Conservation (phyloP, 345 rosid species). For the Gossypium arboreum region DNA sequence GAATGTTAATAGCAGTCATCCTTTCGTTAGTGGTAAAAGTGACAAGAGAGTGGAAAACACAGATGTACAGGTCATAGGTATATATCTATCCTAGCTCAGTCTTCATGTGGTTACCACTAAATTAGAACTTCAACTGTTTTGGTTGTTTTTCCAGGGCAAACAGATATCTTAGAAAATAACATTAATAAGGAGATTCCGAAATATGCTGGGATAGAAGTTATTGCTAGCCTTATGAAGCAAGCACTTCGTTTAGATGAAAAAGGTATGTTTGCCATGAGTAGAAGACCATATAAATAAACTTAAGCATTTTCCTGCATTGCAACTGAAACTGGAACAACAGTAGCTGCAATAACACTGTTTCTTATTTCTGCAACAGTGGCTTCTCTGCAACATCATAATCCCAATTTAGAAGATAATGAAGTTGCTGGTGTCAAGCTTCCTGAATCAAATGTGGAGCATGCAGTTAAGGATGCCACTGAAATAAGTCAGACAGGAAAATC, state of each 20-base stretch:
- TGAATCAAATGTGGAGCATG: constrained; percentile 13
- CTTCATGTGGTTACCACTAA: background rate
- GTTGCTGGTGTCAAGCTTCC: constrained; percentile 24
- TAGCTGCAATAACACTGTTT: constrained; percentile 22
- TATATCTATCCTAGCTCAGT: constrained; percentile 17
- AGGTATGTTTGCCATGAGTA: constrained; percentile 31
- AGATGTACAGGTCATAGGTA: constrained; percentile 29
- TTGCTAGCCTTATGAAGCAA: constrained; percentile 26
- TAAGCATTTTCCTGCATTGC: background rate
- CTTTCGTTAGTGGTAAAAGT: constrained; percentile 26
- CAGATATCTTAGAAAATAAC: constrained; percentile 28
- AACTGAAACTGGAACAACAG: constrained; percentile 11
- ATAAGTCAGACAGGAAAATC: constrained; percentile 23
- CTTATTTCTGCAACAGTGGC: constrained; percentile 31
- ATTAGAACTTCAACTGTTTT: constrained; percentile 2
- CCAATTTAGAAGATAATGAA: constrained; percentile 19
- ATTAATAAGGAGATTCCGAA: constrained; percentile 29
- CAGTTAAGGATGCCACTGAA: constrained; percentile 18
- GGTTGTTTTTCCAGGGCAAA: constrained; percentile 31
- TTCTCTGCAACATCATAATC: constrained; percentile 24
- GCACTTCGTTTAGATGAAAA: constrained; percentile 23
- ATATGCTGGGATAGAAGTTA: constrained; percentile 25
- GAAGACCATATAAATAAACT: background rate
- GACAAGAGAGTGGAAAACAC: constrained; percentile 26
- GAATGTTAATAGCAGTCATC: constrained; percentile 23